These are phyloP conservation scores for Cladosporium halotolerans DNA, from an alignment of 2,329 filamentous ascomycete genomes.

Conservation along the genomic window DNA sequence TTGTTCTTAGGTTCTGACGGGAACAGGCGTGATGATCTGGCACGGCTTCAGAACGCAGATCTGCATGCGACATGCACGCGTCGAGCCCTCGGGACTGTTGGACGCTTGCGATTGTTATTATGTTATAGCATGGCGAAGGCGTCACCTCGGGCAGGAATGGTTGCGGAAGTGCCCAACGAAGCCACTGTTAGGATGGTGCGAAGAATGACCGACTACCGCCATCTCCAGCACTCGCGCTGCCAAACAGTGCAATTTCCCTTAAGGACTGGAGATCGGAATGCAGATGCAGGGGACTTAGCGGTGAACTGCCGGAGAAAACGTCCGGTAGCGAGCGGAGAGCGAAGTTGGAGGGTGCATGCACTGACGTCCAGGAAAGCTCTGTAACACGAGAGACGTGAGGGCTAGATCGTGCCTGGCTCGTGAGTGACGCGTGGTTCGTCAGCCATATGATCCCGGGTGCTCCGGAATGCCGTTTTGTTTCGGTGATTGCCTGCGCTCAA, in stretches of 20 bases:
- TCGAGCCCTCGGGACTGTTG: neutral
- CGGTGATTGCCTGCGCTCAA: too few species aligned
- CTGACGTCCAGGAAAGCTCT: conserved; percentile 7
- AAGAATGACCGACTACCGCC: too few species aligned
- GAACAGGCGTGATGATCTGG: conserved; percentile 10
- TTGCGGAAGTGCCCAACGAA: too few species aligned
- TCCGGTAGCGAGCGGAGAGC: conserved; percentile 6
- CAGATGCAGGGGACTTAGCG: conserved; percentile 9
- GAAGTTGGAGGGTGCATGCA: conserved; percentile 10
- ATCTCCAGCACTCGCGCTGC: too few species aligned
- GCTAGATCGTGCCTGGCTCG: conserved; percentile 9
- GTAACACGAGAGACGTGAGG: conserved; percentile 7
- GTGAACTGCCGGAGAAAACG: conserved; percentile 11
- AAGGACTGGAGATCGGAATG: conserved; percentile 11
- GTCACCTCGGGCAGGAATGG: too few species aligned
- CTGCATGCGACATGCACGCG: conserved; percentile 6
- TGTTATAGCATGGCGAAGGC: neutral
- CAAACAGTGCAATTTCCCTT: neutral
- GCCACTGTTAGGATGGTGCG: too few species aligned
- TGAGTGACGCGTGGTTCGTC: conserved; percentile 10
- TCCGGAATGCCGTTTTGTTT: neutral
- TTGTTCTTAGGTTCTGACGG: conserved; percentile 6
- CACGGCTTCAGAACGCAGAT: conserved; percentile 11
- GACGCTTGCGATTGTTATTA: neutral
- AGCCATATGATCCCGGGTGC: neutral